Evolutionary conservation across 208 protist species (phyloP).

Genomic region (Trypanosoma caninum): DNA sequence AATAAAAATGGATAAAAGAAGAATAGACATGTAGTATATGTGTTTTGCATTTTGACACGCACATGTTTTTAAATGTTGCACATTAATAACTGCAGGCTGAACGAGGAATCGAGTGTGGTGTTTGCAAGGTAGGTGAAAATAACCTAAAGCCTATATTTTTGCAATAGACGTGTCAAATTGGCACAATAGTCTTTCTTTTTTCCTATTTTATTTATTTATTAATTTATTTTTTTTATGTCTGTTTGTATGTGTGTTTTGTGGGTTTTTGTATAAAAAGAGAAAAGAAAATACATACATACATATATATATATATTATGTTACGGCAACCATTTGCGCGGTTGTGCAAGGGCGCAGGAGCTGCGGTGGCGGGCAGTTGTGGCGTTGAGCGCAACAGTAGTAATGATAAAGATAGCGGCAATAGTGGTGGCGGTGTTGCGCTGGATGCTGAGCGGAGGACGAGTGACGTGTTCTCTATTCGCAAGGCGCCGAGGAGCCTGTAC

Average conservation of each 20-base stretch:
- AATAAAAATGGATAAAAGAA: background rate
- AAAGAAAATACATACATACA: background rate
- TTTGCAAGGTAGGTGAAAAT: too few relatives aligned
- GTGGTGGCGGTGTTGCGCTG: background rate
- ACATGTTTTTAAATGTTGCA: conserved; percentile 4
- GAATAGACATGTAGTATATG: too few relatives aligned
- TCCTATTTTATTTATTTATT: conserved; percentile 3
- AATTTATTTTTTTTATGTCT: background rate
- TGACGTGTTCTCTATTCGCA: conserved; percentile 70
- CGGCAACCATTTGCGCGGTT: conserved; percentile 8
- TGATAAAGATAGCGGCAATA: background rate
- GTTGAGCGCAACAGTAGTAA: background rate
- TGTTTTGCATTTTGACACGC: too few relatives aligned
- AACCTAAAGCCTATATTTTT: too few relatives aligned
- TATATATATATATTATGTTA: conserved; percentile 3
- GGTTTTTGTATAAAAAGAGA: background rate
- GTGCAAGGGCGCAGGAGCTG: conserved; percentile 3
- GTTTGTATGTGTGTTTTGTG: background rate
- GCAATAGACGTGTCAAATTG: too few relatives aligned
- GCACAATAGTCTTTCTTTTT: background rate
- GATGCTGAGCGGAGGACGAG: conserved; percentile 27
- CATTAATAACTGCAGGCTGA: background rate
- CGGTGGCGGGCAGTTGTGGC: background rate
- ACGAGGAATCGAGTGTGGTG: too few relatives aligned
- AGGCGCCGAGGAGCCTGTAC: conserved; percentile 69